Base-by-base conservation (phyloP, 2,329 filamentous ascomycete species). In the Gaeumannomyces tritici region DNA sequence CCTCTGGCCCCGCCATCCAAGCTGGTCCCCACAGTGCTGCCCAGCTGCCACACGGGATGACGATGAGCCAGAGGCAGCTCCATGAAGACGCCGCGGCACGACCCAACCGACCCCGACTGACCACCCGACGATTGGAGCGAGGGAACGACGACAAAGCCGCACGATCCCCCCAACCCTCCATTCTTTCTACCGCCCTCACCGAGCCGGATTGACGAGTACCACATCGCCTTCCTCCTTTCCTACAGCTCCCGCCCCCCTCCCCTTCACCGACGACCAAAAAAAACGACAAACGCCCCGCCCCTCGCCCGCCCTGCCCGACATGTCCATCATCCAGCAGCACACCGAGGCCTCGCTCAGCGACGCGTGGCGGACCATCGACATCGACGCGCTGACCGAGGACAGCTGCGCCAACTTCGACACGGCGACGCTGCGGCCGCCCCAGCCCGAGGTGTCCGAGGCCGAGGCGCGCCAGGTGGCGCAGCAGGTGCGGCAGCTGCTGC, bases 321-420 rank as follows among this genome's bases (percentile, higher is more conserved):
- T 88, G 85, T 88, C 85, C 61, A 86, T 88, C 71, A 87, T 87
- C 68, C 85, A 87, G 73, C 83, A 88, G 73, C 82, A 86, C 75
- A 84, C 81, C 60, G 76, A 78, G 64, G 81, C 83, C 62, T 80
- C 84, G 68, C 80, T 88, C 62, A 78, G 78, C 75, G 85, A 88
- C 68, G 82, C 83, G 72, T 88, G 85, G 85, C 90, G 93, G 75
- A 96, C 91, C 68, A 95, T 97, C 82, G 91, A 97, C 83, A 89
- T 97, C 75, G 93, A 97, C 74, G 88, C 89, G 69, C 84, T 96
- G 70, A 90, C 95, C 75, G 91, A 93, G 64, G 93, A 98, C 76
- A 95, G 91, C 70, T 85, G 90, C 67, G 79, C 86, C 76, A 98
- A 97, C 84, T 98, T 98, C 79, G 90, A 96, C 77, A 86, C 90